These are phyloP conservation scores for Clitoria ternatea DNA, from an alignment of 306 rosid species.

Conservation along the genomic window DNA sequence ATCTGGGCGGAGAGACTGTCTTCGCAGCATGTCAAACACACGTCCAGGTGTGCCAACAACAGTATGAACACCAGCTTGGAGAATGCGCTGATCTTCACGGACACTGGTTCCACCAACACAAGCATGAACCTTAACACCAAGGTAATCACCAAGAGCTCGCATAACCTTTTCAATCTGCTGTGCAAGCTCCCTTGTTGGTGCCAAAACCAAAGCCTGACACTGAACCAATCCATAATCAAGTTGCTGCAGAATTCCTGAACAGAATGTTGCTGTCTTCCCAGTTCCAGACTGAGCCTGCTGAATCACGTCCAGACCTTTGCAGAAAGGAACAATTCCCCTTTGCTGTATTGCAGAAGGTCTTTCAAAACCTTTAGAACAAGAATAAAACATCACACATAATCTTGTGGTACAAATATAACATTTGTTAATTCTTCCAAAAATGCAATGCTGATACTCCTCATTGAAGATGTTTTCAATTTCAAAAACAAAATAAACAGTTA, in stretches of 20 bases:
- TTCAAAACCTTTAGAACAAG: conserved; percentile 70
- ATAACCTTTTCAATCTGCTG: conserved; percentile 97
- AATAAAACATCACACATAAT: not conserved
- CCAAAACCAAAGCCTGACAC: conserved; percentile 92
- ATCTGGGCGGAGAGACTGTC: conserved; percentile 87
- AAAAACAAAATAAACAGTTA: not conserved
- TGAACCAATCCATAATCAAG: conserved; percentile 77
- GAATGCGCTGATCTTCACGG: conserved; percentile 98
- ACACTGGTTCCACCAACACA: conserved; percentile 96
- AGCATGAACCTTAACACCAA: conserved; percentile 94
- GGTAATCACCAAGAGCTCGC: conserved; percentile 97
- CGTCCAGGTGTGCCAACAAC: conserved; percentile 98
- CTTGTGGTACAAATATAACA: not conserved
- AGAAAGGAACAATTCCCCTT: conserved; percentile 95
- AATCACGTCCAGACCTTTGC: conserved; percentile 90
- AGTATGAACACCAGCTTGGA: conserved; percentile 88
- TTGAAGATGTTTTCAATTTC: not conserved
- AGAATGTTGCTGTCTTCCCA: conserved; percentile 92
- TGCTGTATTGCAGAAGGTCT: conserved; percentile 97
- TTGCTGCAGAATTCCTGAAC: conserved; percentile 90
- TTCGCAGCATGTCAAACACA: conserved; percentile 87
- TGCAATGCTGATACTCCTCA: not conserved
- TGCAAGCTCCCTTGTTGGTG: conserved; percentile 95
- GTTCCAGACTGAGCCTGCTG: conserved; percentile 99
- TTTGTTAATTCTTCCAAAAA: not conserved